Percentiles rank a stretch among this genome's conserved stretches.
Evolutionary conservation across 1,139 yeast species (phyloP).

Genomic region (Arxiozyma slooffiae): DNA sequence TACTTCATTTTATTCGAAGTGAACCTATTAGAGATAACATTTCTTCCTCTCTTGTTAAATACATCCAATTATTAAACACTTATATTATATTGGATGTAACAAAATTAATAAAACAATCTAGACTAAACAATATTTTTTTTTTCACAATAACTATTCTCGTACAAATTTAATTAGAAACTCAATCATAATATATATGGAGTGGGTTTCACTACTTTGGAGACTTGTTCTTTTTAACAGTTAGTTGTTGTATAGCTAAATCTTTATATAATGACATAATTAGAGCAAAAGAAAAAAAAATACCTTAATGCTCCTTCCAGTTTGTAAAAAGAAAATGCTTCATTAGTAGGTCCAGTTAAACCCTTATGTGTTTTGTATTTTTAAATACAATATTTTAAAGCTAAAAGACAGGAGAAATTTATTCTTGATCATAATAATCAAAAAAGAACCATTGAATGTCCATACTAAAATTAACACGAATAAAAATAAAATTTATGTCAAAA

Average conservation of each 20-base stretch:
- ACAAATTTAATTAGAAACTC: constrained; percentile 1
- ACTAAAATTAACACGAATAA: too few relatives aligned
- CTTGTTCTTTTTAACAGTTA: constrained; percentile 56
- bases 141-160: constrained; percentile 17
- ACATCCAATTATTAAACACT: neutral
- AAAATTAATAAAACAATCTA: constrained; percentile 16
- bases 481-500: neutral
- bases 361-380: constrained; percentile 40
- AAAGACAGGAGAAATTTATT: neutral
- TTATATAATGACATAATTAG: constrained; percentile 15
- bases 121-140: constrained; percentile 21
- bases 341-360: constrained; percentile 43
- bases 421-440: neutral
- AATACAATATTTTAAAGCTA: constrained; percentile 17
- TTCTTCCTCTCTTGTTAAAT: neutral
- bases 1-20: too few relatives aligned
- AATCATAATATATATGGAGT: constrained; percentile 13
- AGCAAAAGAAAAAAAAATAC: constrained; percentile 6
- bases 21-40: neutral
- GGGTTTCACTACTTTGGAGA: constrained; percentile 28
- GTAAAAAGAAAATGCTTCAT: constrained; percentile 32
- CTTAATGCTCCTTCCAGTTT: constrained; percentile 40
- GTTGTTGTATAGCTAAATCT: constrained; percentile 57
- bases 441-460: neutral
- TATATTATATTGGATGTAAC: neutral